Conservation (phyloP, 169 alveolate genomes). For the Plasmodium relictum region DNA sequence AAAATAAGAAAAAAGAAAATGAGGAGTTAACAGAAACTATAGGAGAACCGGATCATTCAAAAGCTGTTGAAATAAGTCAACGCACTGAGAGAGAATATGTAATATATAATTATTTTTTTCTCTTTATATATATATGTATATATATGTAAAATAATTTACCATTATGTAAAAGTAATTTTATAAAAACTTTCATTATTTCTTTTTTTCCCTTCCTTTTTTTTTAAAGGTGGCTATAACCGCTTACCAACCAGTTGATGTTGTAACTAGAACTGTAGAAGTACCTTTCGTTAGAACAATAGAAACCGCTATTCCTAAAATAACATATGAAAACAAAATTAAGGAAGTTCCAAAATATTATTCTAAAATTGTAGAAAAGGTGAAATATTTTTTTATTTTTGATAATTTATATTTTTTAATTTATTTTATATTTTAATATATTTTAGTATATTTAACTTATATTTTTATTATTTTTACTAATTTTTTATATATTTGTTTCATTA, state of each 20-base stretch:
- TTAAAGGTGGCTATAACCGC: constrained; percentile 85
- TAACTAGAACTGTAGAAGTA: constrained; percentile 85
- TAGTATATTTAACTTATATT: too few relatives aligned
- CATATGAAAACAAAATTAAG: constrained; percentile 85
- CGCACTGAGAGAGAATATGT: constrained; percentile 85
- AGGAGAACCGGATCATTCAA: constrained; percentile 78
- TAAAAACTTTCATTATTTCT: not conserved
- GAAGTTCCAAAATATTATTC: constrained; percentile 89
- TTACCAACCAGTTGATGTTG: constrained; percentile 85
- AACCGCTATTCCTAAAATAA: constrained; percentile 88
- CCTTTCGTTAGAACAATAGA: constrained; percentile 88
- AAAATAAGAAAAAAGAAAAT: constrained; percentile 17
- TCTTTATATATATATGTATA: not conserved
- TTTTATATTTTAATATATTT: not conserved
- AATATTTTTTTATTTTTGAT: not conserved
- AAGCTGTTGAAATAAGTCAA: constrained; percentile 79
- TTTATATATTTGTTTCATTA: not conserved
- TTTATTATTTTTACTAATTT: not conserved
- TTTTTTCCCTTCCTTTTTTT: not conserved
- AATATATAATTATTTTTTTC: constrained; percentile 2
- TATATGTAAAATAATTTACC: not conserved
- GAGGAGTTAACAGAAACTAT: constrained; percentile 31
- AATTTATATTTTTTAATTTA: not conserved
- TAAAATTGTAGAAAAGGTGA: constrained; percentile 87
- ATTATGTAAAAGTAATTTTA: too few relatives aligned